Evolutionary conservation across 768 basidiomycete species (phyloP).

Genomic region (Boletus sensibilis): DNA sequence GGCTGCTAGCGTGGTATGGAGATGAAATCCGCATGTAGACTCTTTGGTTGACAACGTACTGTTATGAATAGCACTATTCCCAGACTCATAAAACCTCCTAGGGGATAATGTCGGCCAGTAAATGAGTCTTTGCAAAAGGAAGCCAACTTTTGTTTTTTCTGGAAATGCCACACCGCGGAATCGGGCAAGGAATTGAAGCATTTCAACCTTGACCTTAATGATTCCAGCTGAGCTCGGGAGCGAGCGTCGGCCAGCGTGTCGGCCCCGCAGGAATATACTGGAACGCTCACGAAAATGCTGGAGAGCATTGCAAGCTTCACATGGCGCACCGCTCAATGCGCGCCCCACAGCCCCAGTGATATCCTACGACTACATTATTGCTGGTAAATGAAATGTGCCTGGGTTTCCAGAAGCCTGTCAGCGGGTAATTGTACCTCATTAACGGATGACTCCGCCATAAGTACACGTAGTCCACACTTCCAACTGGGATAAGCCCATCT

Average conservation of each 20-base stretch:
- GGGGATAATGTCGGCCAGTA: neutral
- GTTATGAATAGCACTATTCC: neutral
- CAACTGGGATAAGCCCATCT: neutral
- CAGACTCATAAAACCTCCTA: slow-evolving; percentile 9
- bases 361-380: neutral
- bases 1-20: neutral
- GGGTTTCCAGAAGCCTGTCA: slow-evolving; percentile 3
- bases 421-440: neutral
- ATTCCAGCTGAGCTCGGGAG: neutral
- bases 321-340: slow-evolving; percentile 5
- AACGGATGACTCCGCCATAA: neutral
- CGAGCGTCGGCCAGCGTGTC: neutral
- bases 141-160: neutral
- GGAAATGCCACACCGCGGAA: neutral
- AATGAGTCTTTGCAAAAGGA: neutral
- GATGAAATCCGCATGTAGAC: slow-evolving; percentile 4
- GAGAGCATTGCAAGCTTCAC: neutral
- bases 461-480: neutral
- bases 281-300: too few relatives aligned
- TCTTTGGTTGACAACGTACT: slow-evolving; percentile 1
- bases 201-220: neutral
- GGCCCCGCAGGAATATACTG: neutral
- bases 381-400: slow-evolving; percentile 1
- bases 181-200: neutral
- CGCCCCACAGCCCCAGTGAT: slow-evolving; percentile 1